Percentiles rank a stretch among this genome's conserved stretches.
These are phyloP conservation scores for Phlyctochytrium arcticum DNA, from an alignment of 192 early-diverging fungal species.

Conservation along the genomic window DNA sequence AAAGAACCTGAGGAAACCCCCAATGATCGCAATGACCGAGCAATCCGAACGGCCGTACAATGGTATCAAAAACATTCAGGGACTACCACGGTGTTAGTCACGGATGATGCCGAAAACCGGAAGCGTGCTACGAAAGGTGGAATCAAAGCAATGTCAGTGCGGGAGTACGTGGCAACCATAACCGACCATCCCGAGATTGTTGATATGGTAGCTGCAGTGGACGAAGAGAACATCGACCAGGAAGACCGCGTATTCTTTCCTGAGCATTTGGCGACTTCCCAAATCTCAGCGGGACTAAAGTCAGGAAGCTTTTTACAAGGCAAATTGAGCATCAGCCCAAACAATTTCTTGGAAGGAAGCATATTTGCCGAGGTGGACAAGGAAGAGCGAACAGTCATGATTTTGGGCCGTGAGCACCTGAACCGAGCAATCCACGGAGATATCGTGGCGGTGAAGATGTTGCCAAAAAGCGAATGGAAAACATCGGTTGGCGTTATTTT, in stretches of 20 bases:
- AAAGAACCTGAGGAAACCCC: conserved; percentile 73
- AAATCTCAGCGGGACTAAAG: conserved; percentile 83
- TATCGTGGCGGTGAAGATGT: conserved; percentile 78
- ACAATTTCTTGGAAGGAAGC: conserved; percentile 88
- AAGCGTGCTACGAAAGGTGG: conserved; percentile 60
- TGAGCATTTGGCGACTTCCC: conserved; percentile 71
- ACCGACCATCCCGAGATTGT: conserved; percentile 79
- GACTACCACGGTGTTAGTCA: conserved; percentile 62
- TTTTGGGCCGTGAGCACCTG: conserved; percentile 77
- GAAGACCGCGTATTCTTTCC: conserved; percentile 62
- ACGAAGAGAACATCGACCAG: conserved; percentile 39
- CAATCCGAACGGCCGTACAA: conserved; percentile 76
- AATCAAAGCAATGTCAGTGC: conserved; percentile 63
- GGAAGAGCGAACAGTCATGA: conserved; percentile 67
- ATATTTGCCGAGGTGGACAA: conserved; percentile 73
- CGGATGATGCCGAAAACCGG: conserved; percentile 88
- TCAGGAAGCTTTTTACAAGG: conserved; percentile 76
- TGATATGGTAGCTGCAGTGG: conserved; percentile 76
- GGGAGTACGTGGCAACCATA: conserved; percentile 71
- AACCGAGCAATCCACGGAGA: conserved; percentile 94
- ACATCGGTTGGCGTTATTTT: conserved; percentile 66
- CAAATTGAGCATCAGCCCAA: conserved; percentile 70
- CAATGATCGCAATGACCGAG: conserved; percentile 95
- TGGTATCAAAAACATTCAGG: conserved; percentile 83
- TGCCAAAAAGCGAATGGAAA: conserved; percentile 85